A percentile compares a stretch with the other conserved stretches of the same genome.
Conservation (phyloP, 176 grass and related monocot genomes). For the Musa acuminata region DNA sequence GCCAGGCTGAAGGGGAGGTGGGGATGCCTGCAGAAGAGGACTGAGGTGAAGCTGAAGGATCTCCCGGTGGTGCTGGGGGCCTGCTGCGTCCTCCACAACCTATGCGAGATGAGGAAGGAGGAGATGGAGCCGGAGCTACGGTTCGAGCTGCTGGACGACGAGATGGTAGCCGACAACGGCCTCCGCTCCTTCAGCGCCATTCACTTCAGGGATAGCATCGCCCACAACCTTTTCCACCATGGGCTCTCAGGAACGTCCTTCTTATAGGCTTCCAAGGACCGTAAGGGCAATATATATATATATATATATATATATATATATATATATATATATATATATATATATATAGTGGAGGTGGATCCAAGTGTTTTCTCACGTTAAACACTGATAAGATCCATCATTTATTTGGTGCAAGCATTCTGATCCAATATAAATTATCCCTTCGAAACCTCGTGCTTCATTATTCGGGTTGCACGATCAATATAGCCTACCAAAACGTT, state of each 20-base stretch:
- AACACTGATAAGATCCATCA: no score
- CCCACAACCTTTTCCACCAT: not conserved
- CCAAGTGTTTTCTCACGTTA: no score
- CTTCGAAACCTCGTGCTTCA: no score
- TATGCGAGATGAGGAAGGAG: conserved; percentile 9
- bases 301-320: not conserved
- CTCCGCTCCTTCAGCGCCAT: not conserved
- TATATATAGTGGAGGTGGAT: not conserved
- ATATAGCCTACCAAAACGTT: no score
- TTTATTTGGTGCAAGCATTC: no score
- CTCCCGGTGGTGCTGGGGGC: conserved; percentile 3
- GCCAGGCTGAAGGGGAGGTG: conserved; percentile 12
- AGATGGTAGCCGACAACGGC: not conserved
- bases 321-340: no score
- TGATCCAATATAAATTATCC: no score
- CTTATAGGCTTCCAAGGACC: no score
- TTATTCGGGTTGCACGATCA: no score
- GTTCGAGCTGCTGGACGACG: conserved; percentile 1
- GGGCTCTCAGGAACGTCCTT: no score
- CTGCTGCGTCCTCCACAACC: conserved; percentile 8
- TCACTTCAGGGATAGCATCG: not conserved
- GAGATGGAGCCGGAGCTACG: not conserved
- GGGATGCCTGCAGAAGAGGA: conserved; percentile 4
- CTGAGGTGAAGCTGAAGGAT: conserved; percentile 4
- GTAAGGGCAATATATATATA: no score